phyloP scores from a whole-genome alignment of 2,329 filamentous ascomycete species.

The Pochonia chlamydosporia region DNA sequence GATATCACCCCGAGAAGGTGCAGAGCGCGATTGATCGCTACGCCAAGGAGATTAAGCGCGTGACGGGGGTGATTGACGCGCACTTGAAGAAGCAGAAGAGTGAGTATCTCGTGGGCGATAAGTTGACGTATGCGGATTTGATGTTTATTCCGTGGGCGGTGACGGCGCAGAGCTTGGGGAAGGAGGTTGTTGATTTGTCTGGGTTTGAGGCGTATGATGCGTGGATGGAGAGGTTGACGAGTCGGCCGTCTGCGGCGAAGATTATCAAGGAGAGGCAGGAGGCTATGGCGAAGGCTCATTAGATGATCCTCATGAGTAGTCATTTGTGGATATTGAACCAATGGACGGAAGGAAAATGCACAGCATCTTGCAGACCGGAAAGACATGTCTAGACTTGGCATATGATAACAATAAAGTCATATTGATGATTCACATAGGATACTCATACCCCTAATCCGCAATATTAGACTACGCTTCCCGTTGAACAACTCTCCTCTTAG shows the following conservation, averaged over 20 bases:
- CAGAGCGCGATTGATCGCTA: constrained; percentile 23
- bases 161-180: neutral
- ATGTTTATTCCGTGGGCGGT: constrained; percentile 18
- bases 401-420: no score
- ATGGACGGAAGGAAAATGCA: no score
- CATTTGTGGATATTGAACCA: no score
- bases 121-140: constrained; percentile 19
- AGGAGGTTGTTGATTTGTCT: neutral
- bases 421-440: no score
- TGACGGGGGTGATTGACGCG: constrained; percentile 20
- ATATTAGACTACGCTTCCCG: neutral
- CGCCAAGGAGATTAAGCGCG: constrained; percentile 20
- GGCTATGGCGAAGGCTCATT: constrained; percentile 1
- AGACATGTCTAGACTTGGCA: no score
- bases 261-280: constrained; percentile 5
- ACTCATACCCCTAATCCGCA: no score
- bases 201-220: constrained; percentile 5
- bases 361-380: no score
- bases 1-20: constrained; percentile 17
- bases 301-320: neutral
- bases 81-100: constrained; percentile 15
- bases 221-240: constrained; percentile 5
- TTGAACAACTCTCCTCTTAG: no score
- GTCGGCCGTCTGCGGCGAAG: constrained; percentile 4
- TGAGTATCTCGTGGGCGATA: constrained; percentile 16